Conservation (phyloP, 179 eudicot species). For the Vitellaria paradoxa region DNA sequence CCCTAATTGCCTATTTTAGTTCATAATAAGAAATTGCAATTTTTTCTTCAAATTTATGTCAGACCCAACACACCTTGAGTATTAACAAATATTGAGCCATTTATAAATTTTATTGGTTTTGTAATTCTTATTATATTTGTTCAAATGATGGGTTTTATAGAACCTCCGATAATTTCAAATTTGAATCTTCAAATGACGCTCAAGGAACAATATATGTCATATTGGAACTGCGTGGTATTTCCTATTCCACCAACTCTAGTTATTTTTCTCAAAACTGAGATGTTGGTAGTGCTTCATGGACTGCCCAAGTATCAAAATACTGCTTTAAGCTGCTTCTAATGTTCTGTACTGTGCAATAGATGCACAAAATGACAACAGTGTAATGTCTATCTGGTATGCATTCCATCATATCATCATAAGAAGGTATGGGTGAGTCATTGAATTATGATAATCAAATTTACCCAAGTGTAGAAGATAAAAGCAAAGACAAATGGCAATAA, state of each 20-base stretch:
- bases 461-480: too few relatives aligned
- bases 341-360: not conserved
- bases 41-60: not conserved
- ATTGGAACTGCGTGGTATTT: constrained; percentile 4
- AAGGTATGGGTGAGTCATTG: too few relatives aligned
- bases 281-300: not conserved
- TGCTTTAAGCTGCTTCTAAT: not conserved
- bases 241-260: not conserved
- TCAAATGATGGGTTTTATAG: not conserved
- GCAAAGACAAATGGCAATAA: too few relatives aligned
- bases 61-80: not conserved
- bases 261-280: not conserved
- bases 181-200: constrained; percentile 7
- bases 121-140: not conserved
- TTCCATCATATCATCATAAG: not conserved
- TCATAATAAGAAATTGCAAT: not conserved
- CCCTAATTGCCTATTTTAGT: not conserved
- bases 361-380: not conserved
- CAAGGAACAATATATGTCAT: not conserved
- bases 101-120: not conserved
- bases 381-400: not conserved
- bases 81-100: not conserved
- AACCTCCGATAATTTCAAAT: not conserved
- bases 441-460: too few relatives aligned
- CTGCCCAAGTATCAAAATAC: not conserved